These are phyloP conservation scores for Leishmania tropica DNA, from an alignment of 208 protist species.

Conservation along the genomic window DNA sequence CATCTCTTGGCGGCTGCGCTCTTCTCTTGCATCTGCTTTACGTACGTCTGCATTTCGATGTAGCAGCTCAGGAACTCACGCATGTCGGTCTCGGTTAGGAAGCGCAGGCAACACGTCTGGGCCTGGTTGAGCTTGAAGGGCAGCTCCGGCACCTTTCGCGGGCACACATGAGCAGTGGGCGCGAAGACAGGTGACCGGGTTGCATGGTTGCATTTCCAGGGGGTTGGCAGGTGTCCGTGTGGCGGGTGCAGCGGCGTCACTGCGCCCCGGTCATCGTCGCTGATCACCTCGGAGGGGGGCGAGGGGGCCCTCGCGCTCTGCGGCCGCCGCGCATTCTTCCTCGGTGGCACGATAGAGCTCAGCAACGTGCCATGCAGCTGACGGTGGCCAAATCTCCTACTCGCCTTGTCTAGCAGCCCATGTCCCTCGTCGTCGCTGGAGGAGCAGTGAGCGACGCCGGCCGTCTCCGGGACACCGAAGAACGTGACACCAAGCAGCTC, in stretches of 20 bases:
- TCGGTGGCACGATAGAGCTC: conserved; percentile 2
- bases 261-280: not conserved
- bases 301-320: conserved; percentile 2
- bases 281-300: not conserved
- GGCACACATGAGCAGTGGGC: not conserved
- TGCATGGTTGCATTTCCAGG: not conserved
- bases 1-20: not conserved
- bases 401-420: conserved; percentile 5
- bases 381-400: not conserved
- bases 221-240: not conserved
- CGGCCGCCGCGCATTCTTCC: not conserved
- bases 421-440: conserved; percentile 11
- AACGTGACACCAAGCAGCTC: conserved; percentile 22
- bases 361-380: not conserved
- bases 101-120: conserved; percentile 24
- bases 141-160: conserved; percentile 2
- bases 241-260: not conserved
- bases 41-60: conserved; percentile 4
- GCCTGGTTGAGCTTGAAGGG: conserved; percentile 3
- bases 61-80: conserved; percentile 17
- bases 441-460: not conserved
- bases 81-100: conserved; percentile 21
- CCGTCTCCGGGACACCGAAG: conserved; percentile 12
- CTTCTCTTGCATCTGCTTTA: not conserved
- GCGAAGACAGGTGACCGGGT: not conserved